Percentiles rank a stretch among this genome's conserved stretches.
phyloP scores from a whole-genome alignment of 805 yeast genomes.

The Ogataea methylovora region DNA sequence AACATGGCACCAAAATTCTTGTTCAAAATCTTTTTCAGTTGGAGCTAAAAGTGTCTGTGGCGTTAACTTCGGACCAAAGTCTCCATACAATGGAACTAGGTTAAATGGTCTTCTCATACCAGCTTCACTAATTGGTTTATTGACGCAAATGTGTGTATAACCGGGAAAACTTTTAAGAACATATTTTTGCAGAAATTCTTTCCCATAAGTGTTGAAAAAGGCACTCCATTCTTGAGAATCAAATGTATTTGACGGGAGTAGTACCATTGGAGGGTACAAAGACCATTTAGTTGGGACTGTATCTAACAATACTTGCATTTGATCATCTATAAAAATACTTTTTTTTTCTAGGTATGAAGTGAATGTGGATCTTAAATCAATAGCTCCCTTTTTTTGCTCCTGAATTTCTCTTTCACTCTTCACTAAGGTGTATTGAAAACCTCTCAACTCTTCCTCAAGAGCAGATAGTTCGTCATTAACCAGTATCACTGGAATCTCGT shows the following conservation, averaged over 20 bases:
- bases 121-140: constrained; percentile 48
- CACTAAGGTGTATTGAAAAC: no score
- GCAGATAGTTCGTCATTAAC: no score
- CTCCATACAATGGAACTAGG: constrained; percentile 54
- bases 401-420: no score
- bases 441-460: no score
- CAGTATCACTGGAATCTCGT: no score
- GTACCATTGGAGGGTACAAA: constrained; percentile 58
- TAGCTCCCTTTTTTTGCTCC: no score
- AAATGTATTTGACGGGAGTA: constrained; percentile 46
- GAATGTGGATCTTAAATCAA: no score
- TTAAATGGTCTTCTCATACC: constrained; percentile 51
- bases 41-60: constrained; percentile 28
- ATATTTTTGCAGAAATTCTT: constrained; percentile 9
- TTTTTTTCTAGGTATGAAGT: no score
- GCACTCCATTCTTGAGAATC: constrained; percentile 28
- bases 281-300: constrained; percentile 46
- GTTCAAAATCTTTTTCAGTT: constrained; percentile 30
- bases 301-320: not conserved
- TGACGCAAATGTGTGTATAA: constrained; percentile 59
- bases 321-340: no score
- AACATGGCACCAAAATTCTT: constrained; percentile 65
- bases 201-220: constrained; percentile 3
- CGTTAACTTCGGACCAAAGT: constrained; percentile 45
- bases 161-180: constrained; percentile 9